Percentiles rank a stretch among this genome's conserved stretches.
These are phyloP conservation scores for Solanum gracilifrons DNA, from an alignment of 257 asterid genomes.

Conservation along the genomic window DNA sequence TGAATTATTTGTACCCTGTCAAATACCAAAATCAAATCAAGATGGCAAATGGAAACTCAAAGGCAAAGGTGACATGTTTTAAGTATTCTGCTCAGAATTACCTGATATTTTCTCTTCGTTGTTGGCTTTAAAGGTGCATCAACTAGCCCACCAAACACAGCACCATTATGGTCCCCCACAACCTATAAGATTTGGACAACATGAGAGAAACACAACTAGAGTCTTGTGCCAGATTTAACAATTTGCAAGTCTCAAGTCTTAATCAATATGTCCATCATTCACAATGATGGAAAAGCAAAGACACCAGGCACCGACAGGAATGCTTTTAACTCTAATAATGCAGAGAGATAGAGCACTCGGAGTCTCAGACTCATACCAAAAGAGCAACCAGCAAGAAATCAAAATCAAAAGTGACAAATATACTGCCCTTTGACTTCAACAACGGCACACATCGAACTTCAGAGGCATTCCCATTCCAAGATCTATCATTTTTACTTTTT, in stretches of 20 bases:
- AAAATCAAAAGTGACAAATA: background rate
- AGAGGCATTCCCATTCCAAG: background rate
- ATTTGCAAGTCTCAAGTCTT: background rate
- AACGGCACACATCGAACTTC: background rate
- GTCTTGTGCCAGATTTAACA: background rate
- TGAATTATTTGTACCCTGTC: constrained; percentile 62
- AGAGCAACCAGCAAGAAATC: background rate
- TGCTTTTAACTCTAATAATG: background rate
- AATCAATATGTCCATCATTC: background rate
- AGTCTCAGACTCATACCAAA: background rate
- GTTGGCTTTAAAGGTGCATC: constrained; percentile 82
- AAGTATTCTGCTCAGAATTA: constrained; percentile 12
- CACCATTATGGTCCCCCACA: constrained; percentile 86
- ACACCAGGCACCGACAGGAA: background rate
- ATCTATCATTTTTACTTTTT: background rate
- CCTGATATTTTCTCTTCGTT: constrained; percentile 79
- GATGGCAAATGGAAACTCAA: background rate
- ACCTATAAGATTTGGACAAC: constrained; percentile 32
- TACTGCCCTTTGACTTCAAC: background rate
- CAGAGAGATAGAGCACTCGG: background rate
- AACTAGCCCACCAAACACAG: constrained; percentile 90
- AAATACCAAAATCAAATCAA: constrained; percentile 5
- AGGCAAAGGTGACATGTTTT: background rate
- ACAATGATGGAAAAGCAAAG: background rate
- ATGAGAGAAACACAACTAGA: background rate